Evolutionary conservation across 345 rosid species (phyloP), one percentile per base, ranked within the genome.

Genomic region (Camelina hispida): DNA sequence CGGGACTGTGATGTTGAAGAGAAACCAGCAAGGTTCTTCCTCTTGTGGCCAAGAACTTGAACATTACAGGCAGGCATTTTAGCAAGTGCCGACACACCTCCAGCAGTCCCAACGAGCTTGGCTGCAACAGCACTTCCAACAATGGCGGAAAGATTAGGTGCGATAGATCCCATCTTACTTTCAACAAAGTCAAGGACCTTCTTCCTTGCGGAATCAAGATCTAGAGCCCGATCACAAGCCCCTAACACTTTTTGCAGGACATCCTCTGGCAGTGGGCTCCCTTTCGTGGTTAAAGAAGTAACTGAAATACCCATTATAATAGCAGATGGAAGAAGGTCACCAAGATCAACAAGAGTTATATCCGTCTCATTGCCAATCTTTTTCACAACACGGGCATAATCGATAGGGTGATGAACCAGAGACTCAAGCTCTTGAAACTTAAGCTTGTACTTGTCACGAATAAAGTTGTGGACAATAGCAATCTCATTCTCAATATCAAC

Each of bases 121-220:
- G 97, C 97, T 12, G 98, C 97, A 71, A 90, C 96, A 77, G 98
- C 97, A 71, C 95, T 94, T 14, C 98, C 98, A 9, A 90, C 96
- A 73, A 94, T 88, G 43, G 97, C 79, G 10, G 96, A 94, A 68
- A 94, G 90, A 74, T 94, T 91, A 4, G 98, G 98, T 0, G 99
- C 99, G 20, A 92, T 95, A 78, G 90, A 87, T 25, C 97, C 97
- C 99, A 90, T 95, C 81, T 93, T 86, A 72, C 91, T 87, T 74
- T 95, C 97, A 47, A 95, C 97, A 77, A 95, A 94, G 81, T 95
- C 97, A 78, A 91, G 91, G 59, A 95, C 97, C 82, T 85, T 87
- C 78, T 92, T 92, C 87, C 90, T 84, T 9, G 96, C 83, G 5
- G 78, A 63, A 78, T 95, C 99, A 43, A 92, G 91, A 47, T 83